Evolutionary conservation across 1,284 basidiomycete species (phyloP), one percentile per base, ranked within the genome.

Genomic region (Meira miltonrushii): DNA sequence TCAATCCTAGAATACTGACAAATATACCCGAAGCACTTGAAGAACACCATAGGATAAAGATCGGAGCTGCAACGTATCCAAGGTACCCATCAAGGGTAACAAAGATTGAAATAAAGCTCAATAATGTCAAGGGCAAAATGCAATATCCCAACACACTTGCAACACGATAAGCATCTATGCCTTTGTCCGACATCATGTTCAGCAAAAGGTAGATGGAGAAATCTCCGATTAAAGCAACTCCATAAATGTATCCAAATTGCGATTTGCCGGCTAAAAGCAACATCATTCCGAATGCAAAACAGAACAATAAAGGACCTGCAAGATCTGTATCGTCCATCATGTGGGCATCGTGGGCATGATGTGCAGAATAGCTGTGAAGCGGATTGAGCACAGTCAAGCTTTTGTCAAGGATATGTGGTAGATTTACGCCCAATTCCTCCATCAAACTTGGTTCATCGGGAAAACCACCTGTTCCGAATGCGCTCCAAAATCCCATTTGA

Each of bases 251-350:
- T 33, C 91, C 92, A 80, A 99, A 99, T 78, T 97, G 95, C 8
- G 92, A 90, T 82, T 96, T 97, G 64, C 95, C 95, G 13, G 92
- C 92, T 37, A 71, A 53, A 12, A 78, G 60, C 2, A 78, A 63
- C 19, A 75, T 65, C 67, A 74, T 75, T 37, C 71, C 75, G 58
- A 78, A 78, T 46, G 71, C 94, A 79, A 98, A 97, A 73, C 90
- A 90, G 81, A 97, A 97, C 12, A 97, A 85, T 47, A 98, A 84
- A 6, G 95, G 95, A 0, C 95, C 95, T 9, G 94, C 93, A 28
- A 99, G 84, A 80, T 99, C 95, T 43, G 94, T 92, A 75, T 99
- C 95, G 80, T 99, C 95, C 95, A 99, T 99, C 71, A 99, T 96
- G 71, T 86, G 88, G 63, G 90, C 89, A 70, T 98, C 90, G 33